Evolutionary conservation across 1,139 yeast species (phyloP).

Genomic region (Candida sanyaensis): DNA sequence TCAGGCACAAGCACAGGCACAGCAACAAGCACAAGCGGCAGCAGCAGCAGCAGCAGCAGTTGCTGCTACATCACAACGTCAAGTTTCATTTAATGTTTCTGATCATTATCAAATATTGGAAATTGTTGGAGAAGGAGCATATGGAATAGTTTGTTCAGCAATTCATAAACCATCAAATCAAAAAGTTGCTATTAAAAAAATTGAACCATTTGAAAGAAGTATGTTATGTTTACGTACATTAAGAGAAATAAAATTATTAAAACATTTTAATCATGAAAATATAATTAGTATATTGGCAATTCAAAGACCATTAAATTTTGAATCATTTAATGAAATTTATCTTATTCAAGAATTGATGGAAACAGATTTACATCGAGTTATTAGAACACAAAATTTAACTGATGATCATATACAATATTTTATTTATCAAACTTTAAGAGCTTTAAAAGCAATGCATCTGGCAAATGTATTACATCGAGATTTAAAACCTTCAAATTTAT

Average conservation of each 20-base stretch:
- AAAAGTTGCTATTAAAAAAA: constrained; percentile 45
- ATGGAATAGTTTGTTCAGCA: constrained; percentile 47
- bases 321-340: constrained; percentile 62
- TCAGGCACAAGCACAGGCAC: constrained; percentile 2
- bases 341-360: constrained; percentile 74
- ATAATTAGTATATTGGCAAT: constrained; percentile 40
- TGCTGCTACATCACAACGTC: constrained; percentile 13
- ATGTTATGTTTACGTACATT: constrained; percentile 41
- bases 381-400: constrained; percentile 50
- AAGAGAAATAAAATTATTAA: constrained; percentile 41
- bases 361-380: constrained; percentile 62
- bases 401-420: constrained; percentile 73
- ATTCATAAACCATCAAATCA: constrained; percentile 38
- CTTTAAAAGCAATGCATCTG: constrained; percentile 62
- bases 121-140: constrained; percentile 49
- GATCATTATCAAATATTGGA: constrained; percentile 40
- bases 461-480: constrained; percentile 50
- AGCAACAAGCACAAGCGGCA: neutral
- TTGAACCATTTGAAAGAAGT: constrained; percentile 41
- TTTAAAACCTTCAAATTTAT: constrained; percentile 40
- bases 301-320: constrained; percentile 36
- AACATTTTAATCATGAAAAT: constrained; percentile 41
- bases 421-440: constrained; percentile 63
- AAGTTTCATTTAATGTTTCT: constrained; percentile 32
- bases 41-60: neutral